Percentiles rank a stretch among this genome's conserved stretches.
Conservation (phyloP, 2,329 filamentous ascomycete genomes). For the Xylariales sp. region DNA sequence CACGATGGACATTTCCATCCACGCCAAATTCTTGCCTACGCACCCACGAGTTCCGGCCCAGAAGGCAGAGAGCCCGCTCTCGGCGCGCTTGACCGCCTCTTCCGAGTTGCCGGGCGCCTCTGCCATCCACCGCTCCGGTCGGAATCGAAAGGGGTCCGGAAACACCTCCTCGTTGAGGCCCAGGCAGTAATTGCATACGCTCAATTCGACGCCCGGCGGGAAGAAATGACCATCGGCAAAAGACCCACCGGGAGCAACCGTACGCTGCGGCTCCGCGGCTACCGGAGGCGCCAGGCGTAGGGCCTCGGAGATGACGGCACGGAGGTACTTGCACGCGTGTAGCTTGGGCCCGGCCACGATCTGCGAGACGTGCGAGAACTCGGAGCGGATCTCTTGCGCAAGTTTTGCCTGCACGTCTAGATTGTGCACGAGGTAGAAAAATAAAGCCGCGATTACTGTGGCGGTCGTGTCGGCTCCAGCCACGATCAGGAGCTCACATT, state of each 20-base stretch:
- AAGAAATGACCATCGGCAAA: slow-evolving; percentile 5
- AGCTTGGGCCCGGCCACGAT: slow-evolving; percentile 5
- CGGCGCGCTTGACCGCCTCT: slow-evolving; percentile 3
- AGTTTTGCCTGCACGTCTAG: slow-evolving; percentile 6
- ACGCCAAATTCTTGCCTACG: slow-evolving; percentile 1
- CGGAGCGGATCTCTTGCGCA: slow-evolving; percentile 2
- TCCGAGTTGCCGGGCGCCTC: slow-evolving; percentile 10
- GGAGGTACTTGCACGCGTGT: slow-evolving; percentile 10
- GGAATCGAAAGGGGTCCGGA: slow-evolving; percentile 8
- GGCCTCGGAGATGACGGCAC: slow-evolving; percentile 14
- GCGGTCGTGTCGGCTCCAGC: slow-evolving; percentile 5
- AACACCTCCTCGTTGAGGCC: slow-evolving; percentile 9
- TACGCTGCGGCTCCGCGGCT: slow-evolving; percentile 9
- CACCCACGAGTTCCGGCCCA: slow-evolving; percentile 4
- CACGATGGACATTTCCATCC: slow-evolving; percentile 7
- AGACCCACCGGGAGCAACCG: slow-evolving; percentile 9
- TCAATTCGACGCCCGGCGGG: slow-evolving; percentile 7
- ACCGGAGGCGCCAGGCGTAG: slow-evolving; percentile 13
- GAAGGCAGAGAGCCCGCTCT: slow-evolving; percentile 4
- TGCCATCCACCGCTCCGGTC: slow-evolving; percentile 14
- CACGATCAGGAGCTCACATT: slow-evolving; percentile 2
- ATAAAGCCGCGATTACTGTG: slow-evolving; percentile 4
- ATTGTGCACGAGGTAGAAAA: slow-evolving; percentile 9
- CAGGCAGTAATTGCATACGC: slow-evolving; percentile 10
- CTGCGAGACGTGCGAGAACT: slow-evolving; percentile 4